Percentiles rank a stretch among this genome's conserved stretches.
These are phyloP conservation scores for Thermoascus crustaceus DNA, from an alignment of 2,329 filamentous ascomycete species.

Conservation along the genomic window DNA sequence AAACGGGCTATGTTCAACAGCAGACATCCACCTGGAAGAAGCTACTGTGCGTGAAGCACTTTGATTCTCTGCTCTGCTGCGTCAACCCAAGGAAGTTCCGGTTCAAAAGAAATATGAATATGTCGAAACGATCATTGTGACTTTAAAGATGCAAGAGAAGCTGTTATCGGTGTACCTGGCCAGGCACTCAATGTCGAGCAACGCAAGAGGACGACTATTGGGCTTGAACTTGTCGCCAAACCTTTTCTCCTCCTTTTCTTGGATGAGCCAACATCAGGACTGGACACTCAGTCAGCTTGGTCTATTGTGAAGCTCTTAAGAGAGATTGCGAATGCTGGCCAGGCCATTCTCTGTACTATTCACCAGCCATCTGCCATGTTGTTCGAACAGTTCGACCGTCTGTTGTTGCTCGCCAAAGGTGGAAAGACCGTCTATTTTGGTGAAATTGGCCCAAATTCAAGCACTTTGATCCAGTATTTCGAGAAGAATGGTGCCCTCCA, in stretches of 20 bases:
- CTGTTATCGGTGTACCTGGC: conserved; percentile 71
- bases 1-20: conserved; percentile 58
- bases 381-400: conserved; percentile 57
- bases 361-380: conserved; percentile 49
- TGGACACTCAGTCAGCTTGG: conserved; percentile 58
- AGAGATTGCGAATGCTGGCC: conserved; percentile 49
- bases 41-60: conserved; percentile 81
- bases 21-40: conserved; percentile 77
- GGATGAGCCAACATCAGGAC: conserved; percentile 53
- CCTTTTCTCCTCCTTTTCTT: conserved; percentile 54
- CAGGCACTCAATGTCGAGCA: conserved; percentile 59
- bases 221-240: conserved; percentile 51
- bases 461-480: conserved; percentile 64
- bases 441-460: conserved; percentile 64
- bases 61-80: conserved; percentile 73
- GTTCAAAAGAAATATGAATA: conserved; percentile 70
- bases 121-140: conserved; percentile 58
- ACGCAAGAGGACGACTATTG: conserved; percentile 55
- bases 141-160: conserved; percentile 70
- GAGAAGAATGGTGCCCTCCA: conserved; percentile 59
- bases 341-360: conserved; percentile 49
- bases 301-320: conserved; percentile 55
- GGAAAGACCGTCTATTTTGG: conserved; percentile 77
- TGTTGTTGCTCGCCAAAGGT: conserved; percentile 68
- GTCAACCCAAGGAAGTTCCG: conserved; percentile 67